Evolutionary conservation across 1,284 basidiomycete species (phyloP).

Genomic region (Fomes fomentarius): DNA sequence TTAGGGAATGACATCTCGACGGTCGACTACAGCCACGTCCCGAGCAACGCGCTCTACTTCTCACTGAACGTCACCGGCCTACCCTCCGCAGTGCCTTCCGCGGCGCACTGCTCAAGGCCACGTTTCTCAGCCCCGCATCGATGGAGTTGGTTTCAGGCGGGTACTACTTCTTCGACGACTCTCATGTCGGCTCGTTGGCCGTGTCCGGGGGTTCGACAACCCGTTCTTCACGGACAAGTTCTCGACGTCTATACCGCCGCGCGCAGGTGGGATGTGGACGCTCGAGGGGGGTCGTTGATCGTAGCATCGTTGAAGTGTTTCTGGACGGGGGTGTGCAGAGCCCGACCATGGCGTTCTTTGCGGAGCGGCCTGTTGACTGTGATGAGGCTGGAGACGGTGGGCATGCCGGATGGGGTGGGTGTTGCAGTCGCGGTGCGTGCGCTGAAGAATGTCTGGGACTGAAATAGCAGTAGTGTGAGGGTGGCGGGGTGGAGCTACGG

Average conservation of each 20-base stretch:
- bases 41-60: slow-evolving; percentile 16
- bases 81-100: background rate
- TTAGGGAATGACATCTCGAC: slow-evolving; percentile 1
- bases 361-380: slow-evolving; percentile 15
- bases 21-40: slow-evolving; percentile 11
- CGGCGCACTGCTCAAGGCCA: slow-evolving; percentile 14
- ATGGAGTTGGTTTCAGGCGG: slow-evolving; percentile 16
- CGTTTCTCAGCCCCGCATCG: slow-evolving; percentile 6
- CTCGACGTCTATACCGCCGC: slow-evolving; percentile 3
- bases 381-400: slow-evolving; percentile 2
- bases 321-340: slow-evolving; percentile 14
- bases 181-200: background rate
- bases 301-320: slow-evolving; percentile 22
- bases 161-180: slow-evolving; percentile 11
- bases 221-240: slow-evolving; percentile 19
- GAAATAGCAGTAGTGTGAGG: too few relatives aligned
- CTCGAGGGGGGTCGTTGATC: slow-evolving; percentile 14
- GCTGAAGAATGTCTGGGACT: background rate
- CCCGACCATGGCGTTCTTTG: slow-evolving; percentile 16
- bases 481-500: too few relatives aligned
- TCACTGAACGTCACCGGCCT: slow-evolving; percentile 9
- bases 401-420: slow-evolving; percentile 1
- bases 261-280: slow-evolving; percentile 14
- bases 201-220: slow-evolving; percentile 13
- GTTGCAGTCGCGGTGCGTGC: slow-evolving; percentile 8